Evolutionary conservation across 1,284 basidiomycete genomes (phyloP).

Genomic region (Moesziomyces parantarcticus): DNA sequence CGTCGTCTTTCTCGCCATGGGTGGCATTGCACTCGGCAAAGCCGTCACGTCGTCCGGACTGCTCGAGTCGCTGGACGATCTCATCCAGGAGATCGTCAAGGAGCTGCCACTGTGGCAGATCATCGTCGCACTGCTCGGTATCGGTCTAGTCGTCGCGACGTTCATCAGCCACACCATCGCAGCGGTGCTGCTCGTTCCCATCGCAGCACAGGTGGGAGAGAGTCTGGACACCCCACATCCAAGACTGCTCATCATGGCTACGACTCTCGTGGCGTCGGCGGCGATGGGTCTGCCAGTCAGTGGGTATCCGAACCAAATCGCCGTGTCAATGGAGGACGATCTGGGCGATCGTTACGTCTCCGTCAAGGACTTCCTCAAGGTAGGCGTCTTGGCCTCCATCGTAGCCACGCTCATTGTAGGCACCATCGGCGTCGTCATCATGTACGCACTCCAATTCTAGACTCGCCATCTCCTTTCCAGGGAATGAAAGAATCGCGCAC

Average conservation of each 20-base stretch:
- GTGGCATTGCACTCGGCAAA: slow-evolving; percentile 94
- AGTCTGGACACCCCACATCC: slow-evolving; percentile 72
- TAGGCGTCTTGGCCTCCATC: slow-evolving; percentile 89
- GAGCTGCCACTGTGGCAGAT: slow-evolving; percentile 83
- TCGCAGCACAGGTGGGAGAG: slow-evolving; percentile 88
- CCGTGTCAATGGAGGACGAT: slow-evolving; percentile 89
- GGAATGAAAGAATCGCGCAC: not conserved
- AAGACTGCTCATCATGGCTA: slow-evolving; percentile 70
- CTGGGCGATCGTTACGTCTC: slow-evolving; percentile 78
- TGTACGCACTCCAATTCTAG: slow-evolving; percentile 52
- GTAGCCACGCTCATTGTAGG: slow-evolving; percentile 76
- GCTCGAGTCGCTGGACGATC: slow-evolving; percentile 70
- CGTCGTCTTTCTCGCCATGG: slow-evolving; percentile 76
- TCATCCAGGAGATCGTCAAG: slow-evolving; percentile 78
- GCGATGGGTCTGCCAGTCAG: slow-evolving; percentile 99
- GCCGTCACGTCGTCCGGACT: slow-evolving; percentile 91
- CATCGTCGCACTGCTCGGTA: slow-evolving; percentile 81
- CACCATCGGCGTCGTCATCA: slow-evolving; percentile 61
- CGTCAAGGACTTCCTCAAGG: slow-evolving; percentile 84
- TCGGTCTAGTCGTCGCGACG: slow-evolving; percentile 81
- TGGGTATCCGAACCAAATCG: slow-evolving; percentile 84
- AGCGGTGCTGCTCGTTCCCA: slow-evolving; percentile 92
- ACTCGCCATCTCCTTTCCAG: not conserved
- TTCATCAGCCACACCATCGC: slow-evolving; percentile 75
- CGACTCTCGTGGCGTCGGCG: slow-evolving; percentile 88